Evolutionary conservation across 257 asterid genomes (phyloP).

Genomic region (Salvia hispanica): DNA sequence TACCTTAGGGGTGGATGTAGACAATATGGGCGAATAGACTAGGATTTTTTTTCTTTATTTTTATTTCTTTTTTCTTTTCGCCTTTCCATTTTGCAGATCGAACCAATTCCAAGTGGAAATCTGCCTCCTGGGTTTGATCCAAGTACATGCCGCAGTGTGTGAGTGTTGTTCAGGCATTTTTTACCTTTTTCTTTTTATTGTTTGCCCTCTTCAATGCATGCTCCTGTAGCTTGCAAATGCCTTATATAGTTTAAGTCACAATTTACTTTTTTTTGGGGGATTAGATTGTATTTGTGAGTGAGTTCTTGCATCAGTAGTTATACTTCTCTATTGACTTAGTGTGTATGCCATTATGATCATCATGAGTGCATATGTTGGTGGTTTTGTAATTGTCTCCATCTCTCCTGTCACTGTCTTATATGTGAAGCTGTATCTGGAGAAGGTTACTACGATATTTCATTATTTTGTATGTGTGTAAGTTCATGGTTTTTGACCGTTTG

Average conservation of each 20-base stretch:
- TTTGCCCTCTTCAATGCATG: slow-evolving; percentile 24
- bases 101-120: slow-evolving; percentile 99
- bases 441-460: slow-evolving; percentile 31
- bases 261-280: background rate
- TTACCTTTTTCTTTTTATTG: slow-evolving; percentile 15
- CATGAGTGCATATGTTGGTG: slow-evolving; percentile 4
- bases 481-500: slow-evolving; percentile 38
- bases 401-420: slow-evolving; percentile 9
- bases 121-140: slow-evolving; percentile 99
- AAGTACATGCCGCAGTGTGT: slow-evolving; percentile 99
- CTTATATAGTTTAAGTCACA: slow-evolving; percentile 1
- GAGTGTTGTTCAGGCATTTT: slow-evolving; percentile 61
- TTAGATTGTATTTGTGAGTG: background rate
- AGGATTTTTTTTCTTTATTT: slow-evolving; percentile 42
- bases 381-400: slow-evolving; percentile 23
- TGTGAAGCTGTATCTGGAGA: slow-evolving; percentile 30
- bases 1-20: slow-evolving; percentile 35
- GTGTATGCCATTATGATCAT: background rate
- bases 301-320: slow-evolving; percentile 17
- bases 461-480: slow-evolving; percentile 30
- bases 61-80: slow-evolving; percentile 38
- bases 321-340: slow-evolving; percentile 20
- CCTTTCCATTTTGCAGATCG: slow-evolving; percentile 78
- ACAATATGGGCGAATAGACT: slow-evolving; percentile 28
- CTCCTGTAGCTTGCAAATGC: slow-evolving; percentile 22